Evolutionary conservation across 768 basidiomycete genomes (phyloP).

Genomic region (Mycena indigotica): DNA sequence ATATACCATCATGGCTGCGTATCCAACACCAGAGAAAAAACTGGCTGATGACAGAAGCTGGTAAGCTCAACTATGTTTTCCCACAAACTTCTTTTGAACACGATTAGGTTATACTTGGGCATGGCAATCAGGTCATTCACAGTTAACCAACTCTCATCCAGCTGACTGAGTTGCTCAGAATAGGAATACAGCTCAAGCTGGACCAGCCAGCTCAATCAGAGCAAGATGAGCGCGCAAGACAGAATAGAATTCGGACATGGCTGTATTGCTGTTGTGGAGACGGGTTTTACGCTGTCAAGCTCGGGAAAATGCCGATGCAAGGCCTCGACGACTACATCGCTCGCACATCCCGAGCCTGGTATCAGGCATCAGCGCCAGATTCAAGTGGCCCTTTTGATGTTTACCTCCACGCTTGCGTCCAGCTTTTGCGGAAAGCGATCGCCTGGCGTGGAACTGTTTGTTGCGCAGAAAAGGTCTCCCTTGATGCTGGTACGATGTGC

Average conservation of each 20-base stretch:
- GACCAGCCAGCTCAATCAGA: slow-evolving; percentile 53
- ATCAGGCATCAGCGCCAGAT: slow-evolving; percentile 42
- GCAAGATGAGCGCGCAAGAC: slow-evolving; percentile 62
- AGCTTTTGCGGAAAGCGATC: slow-evolving; percentile 51
- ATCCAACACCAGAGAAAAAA: slow-evolving; percentile 60
- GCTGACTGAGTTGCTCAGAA: slow-evolving; percentile 38
- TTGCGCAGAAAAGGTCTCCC: no score
- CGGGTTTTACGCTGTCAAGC: slow-evolving; percentile 72
- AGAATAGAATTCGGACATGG: slow-evolving; percentile 77
- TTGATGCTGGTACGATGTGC: no score
- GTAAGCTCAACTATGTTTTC: slow-evolving; percentile 1
- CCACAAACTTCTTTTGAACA: background rate
- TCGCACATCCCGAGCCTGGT: slow-evolving; percentile 53
- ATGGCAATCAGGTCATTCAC: slow-evolving; percentile 60
- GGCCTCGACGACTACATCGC: slow-evolving; percentile 63
- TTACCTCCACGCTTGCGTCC: slow-evolving; percentile 56
- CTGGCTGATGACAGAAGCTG: slow-evolving; percentile 76
- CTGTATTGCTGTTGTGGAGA: slow-evolving; percentile 77
- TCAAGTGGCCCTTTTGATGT: no score
- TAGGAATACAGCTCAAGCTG: slow-evolving; percentile 73
- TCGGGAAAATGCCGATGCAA: slow-evolving; percentile 73
- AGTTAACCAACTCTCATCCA: background rate
- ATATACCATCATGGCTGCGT: slow-evolving; percentile 66
- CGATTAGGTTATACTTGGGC: slow-evolving; percentile 57
- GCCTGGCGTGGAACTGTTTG: no score